These are phyloP conservation scores for Hansfordia pulvinata DNA, from an alignment of 2,329 filamentous ascomycete genomes.

Conservation along the genomic window DNA sequence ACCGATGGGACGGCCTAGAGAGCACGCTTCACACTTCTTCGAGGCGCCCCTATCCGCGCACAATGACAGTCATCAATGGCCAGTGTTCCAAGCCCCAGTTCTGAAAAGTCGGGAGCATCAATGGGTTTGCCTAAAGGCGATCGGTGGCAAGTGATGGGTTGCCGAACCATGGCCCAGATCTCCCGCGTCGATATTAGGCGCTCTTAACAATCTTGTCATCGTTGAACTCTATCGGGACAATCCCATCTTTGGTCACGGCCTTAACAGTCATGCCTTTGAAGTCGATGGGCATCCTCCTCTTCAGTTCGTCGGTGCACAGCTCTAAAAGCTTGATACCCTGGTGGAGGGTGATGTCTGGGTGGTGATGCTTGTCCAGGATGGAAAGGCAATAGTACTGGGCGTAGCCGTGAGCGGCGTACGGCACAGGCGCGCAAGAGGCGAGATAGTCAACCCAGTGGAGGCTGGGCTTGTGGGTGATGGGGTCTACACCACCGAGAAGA, in stretches of 20 bases:
- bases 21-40: too few relatives aligned
- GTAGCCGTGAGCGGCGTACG: conserved; percentile 95
- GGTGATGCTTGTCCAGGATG: conserved; percentile 96
- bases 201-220: conserved; percentile 60
- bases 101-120: too few relatives aligned
- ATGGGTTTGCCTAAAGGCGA: too few relatives aligned
- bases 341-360: conserved; percentile 80
- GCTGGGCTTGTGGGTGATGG: conserved; percentile 79
- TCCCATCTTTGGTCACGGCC: conserved; percentile 87
- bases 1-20: too few relatives aligned
- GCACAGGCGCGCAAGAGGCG: conserved; percentile 72
- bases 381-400: conserved; percentile 99
- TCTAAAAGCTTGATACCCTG: conserved; percentile 84
- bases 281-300: conserved; percentile 91
- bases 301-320: conserved; percentile 94
- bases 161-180: too few relatives aligned
- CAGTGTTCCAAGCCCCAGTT: too few relatives aligned
- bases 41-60: too few relatives aligned
- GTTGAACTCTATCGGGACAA: conserved; percentile 73
- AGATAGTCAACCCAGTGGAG: conserved; percentile 98
- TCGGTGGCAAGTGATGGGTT: too few relatives aligned
- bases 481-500: conserved; percentile 84
- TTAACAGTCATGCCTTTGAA: conserved; percentile 97
- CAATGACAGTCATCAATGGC: too few relatives aligned
- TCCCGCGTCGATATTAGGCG: conserved; percentile 27